Percentiles rank a stretch among this genome's conserved stretches.
These are phyloP conservation scores for Phlyctochytrium bullatum DNA, from an alignment of 192 early-diverging fungal species.

Conservation along the genomic window DNA sequence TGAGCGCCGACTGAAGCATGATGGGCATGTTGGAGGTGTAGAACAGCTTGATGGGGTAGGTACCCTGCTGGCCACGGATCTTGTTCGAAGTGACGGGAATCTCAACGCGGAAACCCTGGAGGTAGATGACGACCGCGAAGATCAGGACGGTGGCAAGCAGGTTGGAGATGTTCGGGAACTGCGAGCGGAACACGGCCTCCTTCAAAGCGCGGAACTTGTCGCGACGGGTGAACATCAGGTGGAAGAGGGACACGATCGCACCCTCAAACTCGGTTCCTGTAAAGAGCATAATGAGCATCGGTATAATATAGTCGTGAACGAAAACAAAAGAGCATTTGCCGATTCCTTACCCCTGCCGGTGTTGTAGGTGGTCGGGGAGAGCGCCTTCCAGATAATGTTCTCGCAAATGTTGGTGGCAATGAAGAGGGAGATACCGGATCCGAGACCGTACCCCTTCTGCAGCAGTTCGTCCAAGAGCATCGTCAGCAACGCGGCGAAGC, in stretches of 20 bases:
- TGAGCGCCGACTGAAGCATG: constrained; percentile 98
- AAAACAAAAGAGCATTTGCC: background rate
- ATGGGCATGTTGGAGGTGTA: constrained; percentile 99
- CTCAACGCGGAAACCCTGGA: constrained; percentile 99
- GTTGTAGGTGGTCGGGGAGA: constrained; percentile 97
- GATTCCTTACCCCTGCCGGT: constrained; percentile 75
- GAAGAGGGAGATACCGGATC: constrained; percentile 98
- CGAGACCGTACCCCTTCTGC: constrained; percentile 99
- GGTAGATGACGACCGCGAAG: constrained; percentile 67
- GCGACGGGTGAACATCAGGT: constrained; percentile 88
- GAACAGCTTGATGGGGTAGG: constrained; percentile 99
- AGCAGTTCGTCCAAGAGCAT: constrained; percentile 98
- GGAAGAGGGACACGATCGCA: constrained; percentile 92
- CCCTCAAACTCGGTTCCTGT: constrained; percentile 95
- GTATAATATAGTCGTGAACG: constrained; percentile 8
- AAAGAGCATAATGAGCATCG: constrained; percentile 14
- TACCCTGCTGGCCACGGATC: constrained; percentile 94
- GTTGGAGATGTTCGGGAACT: constrained; percentile 68
- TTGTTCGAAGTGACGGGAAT: constrained; percentile 96
- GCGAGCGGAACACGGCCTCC: constrained; percentile 93
- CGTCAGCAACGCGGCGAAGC: constrained; percentile 94
- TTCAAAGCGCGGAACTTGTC: constrained; percentile 97
- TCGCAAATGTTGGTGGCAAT: constrained; percentile 99
- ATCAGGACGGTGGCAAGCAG: constrained; percentile 86
- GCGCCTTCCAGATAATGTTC: constrained; percentile 98